Conservation (phyloP, 2,329 filamentous ascomycete genomes). For the Ceratocystis destructans region DNA sequence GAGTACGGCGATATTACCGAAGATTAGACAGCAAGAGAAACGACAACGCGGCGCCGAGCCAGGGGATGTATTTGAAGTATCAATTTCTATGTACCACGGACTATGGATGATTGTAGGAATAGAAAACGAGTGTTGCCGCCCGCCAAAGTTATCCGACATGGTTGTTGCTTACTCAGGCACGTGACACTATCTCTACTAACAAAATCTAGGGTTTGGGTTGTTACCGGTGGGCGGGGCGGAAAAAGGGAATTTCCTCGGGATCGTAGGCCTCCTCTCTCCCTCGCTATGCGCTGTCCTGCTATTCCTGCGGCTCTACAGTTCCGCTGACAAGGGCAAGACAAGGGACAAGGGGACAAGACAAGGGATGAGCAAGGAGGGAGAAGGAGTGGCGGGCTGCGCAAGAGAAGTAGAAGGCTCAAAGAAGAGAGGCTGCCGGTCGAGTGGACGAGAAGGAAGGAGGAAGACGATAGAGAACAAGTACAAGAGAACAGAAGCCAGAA, state of each 20-base stretch:
- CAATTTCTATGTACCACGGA: slow-evolving; percentile 5
- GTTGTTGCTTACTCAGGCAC: no score
- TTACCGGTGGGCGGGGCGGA: no score
- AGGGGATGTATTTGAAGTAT: neutral
- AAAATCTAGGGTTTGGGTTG: no score
- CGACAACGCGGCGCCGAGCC: neutral
- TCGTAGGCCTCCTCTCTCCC: neutral
- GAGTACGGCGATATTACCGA: slow-evolving; percentile 96
- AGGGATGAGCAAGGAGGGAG: neutral
- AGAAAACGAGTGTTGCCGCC: neutral
- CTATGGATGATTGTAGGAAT: neutral
- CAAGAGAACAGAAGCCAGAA: neutral
- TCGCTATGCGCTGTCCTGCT: slow-evolving; percentile 7
- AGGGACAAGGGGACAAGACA: slow-evolving; percentile 2
- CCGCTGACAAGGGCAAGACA: neutral
- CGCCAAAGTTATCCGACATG: neutral
- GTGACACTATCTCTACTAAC: no score
- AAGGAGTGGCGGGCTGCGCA: neutral
- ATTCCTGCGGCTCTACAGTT: slow-evolving; percentile 9
- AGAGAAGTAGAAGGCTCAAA: neutral
- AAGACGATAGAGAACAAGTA: neutral
- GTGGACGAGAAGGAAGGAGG: neutral
- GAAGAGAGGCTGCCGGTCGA: neutral
- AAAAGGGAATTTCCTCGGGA: neutral
- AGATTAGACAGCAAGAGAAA: slow-evolving; percentile 40